A percentile compares a stretch with the other conserved stretches of the same genome.
phyloP scores from a whole-genome alignment of 2,329 filamentous ascomycete species.

The Trematosphaeria pertusa region DNA sequence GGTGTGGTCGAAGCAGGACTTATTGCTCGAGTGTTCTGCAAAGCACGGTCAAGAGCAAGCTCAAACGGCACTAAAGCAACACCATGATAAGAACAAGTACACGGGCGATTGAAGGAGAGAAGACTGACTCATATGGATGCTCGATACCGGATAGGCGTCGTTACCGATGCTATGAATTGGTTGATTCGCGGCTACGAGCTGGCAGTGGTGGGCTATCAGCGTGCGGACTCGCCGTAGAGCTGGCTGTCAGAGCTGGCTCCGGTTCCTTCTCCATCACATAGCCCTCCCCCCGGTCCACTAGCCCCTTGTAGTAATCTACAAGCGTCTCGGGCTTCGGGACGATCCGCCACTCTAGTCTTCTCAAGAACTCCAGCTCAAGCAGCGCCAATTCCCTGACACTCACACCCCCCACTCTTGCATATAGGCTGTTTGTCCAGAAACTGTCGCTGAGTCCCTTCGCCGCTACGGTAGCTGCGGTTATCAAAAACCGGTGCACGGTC shows the following conservation, averaged over 20 bases:
- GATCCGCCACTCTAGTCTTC: constrained; percentile 93
- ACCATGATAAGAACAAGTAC: constrained; percentile 3
- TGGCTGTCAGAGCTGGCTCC: constrained; percentile 11
- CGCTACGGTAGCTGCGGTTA: constrained; percentile 92
- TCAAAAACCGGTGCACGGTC: constrained; percentile 96
- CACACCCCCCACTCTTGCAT: constrained; percentile 91
- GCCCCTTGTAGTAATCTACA: constrained; percentile 88
- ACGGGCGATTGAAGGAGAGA: neutral
- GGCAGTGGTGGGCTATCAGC: constrained; percentile 29
- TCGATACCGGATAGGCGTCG: neutral
- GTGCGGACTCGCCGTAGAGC: constrained; percentile 11
- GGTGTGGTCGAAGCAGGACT: constrained; percentile 3
- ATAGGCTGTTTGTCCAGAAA: constrained; percentile 98
- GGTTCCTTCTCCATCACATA: constrained; percentile 58
- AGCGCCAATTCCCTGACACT: constrained; percentile 88
- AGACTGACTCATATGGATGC: neutral
- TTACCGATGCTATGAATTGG: constrained; percentile 18
- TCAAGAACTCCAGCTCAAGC: constrained; percentile 91
- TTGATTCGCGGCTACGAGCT: constrained; percentile 28
- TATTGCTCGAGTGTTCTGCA: neutral
- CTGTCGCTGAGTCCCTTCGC: constrained; percentile 95
- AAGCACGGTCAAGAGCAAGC: constrained; percentile 1
- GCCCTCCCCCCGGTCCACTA: constrained; percentile 73
- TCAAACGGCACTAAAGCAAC: constrained; percentile 6
- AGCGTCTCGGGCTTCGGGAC: constrained; percentile 94